Base-by-base conservation (phyloP, 1,139 yeast species). In the Petasospora rhodanensis region DNA sequence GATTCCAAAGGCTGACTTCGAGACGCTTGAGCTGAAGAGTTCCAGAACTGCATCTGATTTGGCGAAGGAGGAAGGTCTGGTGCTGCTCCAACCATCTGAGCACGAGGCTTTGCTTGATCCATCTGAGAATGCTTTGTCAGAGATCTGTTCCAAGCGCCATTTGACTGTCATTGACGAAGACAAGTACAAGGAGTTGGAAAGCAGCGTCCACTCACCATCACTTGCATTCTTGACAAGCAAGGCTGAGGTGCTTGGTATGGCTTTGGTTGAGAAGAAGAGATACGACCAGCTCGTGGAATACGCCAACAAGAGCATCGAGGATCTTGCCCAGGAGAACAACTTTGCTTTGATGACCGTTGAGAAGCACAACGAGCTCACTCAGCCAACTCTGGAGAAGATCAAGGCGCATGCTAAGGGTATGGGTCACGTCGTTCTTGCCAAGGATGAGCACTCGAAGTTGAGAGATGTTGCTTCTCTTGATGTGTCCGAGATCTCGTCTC, bases 111-210 rank as follows among this genome's bases (percentile, higher is more conserved):
- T 65, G 29, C 22, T 40, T 26, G 37, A 35, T 9, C 51, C 51
- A 21, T 61, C 62, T 0, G 47, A 52, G 16, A 66, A 61, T 3
- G 56, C 55, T 26, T 40, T 74, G 22, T 40, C 45, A 14, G 46
- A 52, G 6, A 55, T 56, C 29, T 75, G 73, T 6, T 32, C 38
- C 7, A 32, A 12, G 7, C 37, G 47, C 8, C 58, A 58, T 11
- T 40, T 55, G 28, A 50, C 51, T 3, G 41, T 52, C 4, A 26
- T 62, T 16, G 44, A 55, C 4, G 32, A 38, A 8, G 40, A 45
- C 2, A 53, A 50, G 10, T 42, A 47, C 26, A 43, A 50, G 6
- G 38, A 39, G 3, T 35, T 62, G 29, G 29, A 31, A n/a, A n/a
- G 28, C 1, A 22, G 28, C 2, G 14, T 35, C 3, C 42, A 41